phyloP scores from a whole-genome alignment of 768 basidiomycete species.

The Agrocybe praecox region DNA sequence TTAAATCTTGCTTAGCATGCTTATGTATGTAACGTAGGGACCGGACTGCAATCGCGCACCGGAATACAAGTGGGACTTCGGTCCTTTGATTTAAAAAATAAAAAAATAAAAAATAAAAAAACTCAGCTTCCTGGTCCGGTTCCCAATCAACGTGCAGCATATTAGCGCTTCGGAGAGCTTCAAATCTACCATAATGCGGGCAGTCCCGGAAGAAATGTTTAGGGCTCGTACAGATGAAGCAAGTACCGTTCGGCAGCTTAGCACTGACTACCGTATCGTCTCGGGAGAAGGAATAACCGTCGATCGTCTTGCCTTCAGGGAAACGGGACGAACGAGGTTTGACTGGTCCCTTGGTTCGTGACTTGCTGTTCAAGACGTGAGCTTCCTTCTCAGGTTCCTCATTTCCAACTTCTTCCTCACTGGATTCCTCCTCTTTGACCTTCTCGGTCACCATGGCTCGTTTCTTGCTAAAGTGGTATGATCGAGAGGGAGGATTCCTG shows the following conservation, averaged over 20 bases:
- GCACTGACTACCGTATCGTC: conserved; percentile 5
- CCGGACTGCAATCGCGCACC: no score
- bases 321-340: not conserved
- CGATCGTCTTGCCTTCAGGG: not conserved
- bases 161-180: conserved; percentile 1
- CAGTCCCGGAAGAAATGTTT: no score
- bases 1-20: no score
- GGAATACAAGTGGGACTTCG: no score
- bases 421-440: no score
- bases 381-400: no score
- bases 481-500: no score
- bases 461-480: no score
- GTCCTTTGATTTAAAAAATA: no score
- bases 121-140: not conserved
- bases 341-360: not conserved
- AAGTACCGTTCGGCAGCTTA: conserved; percentile 8
- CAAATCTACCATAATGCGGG: conserved; percentile 13
- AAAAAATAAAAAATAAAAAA: no score
- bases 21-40: no score
- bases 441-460: not conserved
- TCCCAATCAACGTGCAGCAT: conserved; percentile 14
- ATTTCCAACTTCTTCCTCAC: no score
- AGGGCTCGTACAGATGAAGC: conserved; percentile 21
- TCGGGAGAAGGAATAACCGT: not conserved
- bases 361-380: not conserved